phyloP scores from a whole-genome alignment of 225 moss, liverwort and hornwort species.

The Sphagnum contortum region DNA sequence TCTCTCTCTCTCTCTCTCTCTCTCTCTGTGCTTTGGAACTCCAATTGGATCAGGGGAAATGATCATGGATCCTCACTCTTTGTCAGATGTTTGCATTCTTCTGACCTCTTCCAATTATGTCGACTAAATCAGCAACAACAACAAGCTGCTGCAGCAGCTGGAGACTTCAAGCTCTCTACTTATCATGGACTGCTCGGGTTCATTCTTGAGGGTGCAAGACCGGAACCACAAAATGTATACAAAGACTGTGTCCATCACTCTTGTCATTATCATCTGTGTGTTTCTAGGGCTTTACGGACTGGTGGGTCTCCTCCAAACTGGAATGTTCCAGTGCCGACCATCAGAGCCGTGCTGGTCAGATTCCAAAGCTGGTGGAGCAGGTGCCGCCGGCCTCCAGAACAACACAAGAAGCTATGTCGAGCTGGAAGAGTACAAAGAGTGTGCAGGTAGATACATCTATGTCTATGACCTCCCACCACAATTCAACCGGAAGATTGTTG shows the following conservation, averaged over 20 bases:
- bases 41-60: too few relatives aligned
- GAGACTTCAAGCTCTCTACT: too few relatives aligned
- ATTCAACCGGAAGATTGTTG: slow-evolving; percentile 1
- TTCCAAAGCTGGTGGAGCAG: neutral
- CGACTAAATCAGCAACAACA: too few relatives aligned
- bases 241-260: neutral
- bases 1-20: too few relatives aligned
- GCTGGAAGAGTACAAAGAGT: neutral
- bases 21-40: too few relatives aligned
- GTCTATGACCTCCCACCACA: slow-evolving; percentile 7
- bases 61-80: too few relatives aligned
- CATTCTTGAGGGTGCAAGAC: too few relatives aligned
- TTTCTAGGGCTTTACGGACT: slow-evolving; percentile 1
- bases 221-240: too few relatives aligned
- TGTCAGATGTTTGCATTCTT: too few relatives aligned
- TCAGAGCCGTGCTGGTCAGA: neutral
- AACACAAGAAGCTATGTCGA: neutral
- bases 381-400: neutral
- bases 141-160: too few relatives aligned
- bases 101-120: too few relatives aligned
- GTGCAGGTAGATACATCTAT: slow-evolving; percentile 11
- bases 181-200: too few relatives aligned
- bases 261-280: slow-evolving; percentile 3
- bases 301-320: neutral
- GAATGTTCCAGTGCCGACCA: neutral